Conservation (phyloP, 2,329 filamentous ascomycete species). For the Catunica adiposa region DNA sequence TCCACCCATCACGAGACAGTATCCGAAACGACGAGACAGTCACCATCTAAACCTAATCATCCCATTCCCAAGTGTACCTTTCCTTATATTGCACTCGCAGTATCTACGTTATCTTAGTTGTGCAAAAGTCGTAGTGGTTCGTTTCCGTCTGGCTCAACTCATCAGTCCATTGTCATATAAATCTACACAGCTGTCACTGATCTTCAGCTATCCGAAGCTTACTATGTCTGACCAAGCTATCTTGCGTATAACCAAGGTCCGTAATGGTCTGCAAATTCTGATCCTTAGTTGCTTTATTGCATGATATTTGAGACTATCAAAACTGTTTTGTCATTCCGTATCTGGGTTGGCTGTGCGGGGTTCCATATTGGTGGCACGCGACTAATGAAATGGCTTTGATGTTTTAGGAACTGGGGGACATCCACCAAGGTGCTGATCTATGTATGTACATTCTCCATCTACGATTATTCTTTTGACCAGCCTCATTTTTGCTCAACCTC, state of each 20-base stretch:
- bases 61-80: too few relatives aligned
- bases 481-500: background rate
- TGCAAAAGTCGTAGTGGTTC: too few relatives aligned
- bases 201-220: constrained; percentile 3
- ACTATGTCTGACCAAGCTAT: constrained; percentile 71
- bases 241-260: constrained; percentile 69
- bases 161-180: too few relatives aligned
- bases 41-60: too few relatives aligned
- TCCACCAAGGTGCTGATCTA: constrained; percentile 69
- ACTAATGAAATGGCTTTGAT: background rate
- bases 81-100: too few relatives aligned
- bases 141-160: too few relatives aligned
- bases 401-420: constrained; percentile 61
- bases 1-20: too few relatives aligned
- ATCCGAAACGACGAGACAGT: too few relatives aligned
- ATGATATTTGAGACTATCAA: background rate
- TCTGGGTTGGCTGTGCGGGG: constrained; percentile 2
- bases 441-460: constrained; percentile 38
- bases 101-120: too few relatives aligned
- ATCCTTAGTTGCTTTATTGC: too few relatives aligned
- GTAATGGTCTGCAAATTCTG: background rate
- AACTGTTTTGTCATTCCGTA: background rate
- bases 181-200: too few relatives aligned
- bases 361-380: constrained; percentile 1
- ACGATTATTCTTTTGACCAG: background rate